Base-by-base conservation (phyloP, 768 basidiomycete genomes). In the Boletus rubroflammeus region DNA sequence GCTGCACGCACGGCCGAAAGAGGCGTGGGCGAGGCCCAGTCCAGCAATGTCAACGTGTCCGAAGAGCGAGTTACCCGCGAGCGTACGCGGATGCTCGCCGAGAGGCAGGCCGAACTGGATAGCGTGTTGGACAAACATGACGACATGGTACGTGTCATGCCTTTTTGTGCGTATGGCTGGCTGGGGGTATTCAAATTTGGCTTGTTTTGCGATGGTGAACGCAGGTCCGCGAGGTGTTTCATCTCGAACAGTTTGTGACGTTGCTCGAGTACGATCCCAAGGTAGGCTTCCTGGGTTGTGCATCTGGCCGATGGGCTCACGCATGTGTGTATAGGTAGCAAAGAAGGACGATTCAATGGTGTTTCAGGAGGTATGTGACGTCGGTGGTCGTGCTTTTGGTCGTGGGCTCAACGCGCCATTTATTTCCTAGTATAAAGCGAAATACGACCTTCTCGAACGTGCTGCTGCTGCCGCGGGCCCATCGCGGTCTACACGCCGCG, bases 151-250 rank as follows among this genome's bases (percentile, higher is more conserved):
- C 63, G 90, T 79, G 36, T 50, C 53, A 39, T 26, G 11, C 14
- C 47, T 31, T 17, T 51, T 42, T 52, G 48, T 47, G 29, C 17
- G 29, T 19, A 17, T n/a, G 35, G 7, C 26, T 29, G 23, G 28
- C 5, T 17, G 19, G 19, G 40, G 10, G 26, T 19, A 21, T 35
- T 45, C 40, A 54, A 21, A 47, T 38, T 6, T 31, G 38, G 46
- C 39, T 40, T 36, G 50, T 39, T 38, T 44, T 54, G 28, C 47
- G 29, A 13, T 7, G 17, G 25, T 44, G 54, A 14, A 40, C 21
- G 39, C 56, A 93, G 87, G 78, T 96, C 45, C 82, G 94, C 55
- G 92, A 98, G 70, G 76, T 82, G 54, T 98, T 95, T 70, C 94
- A 98, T 65, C 78, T 96, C 71, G 87, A 94, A 59, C 77, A 86